Base-by-base conservation (phyloP, 108 stramenopile genomes). In the Schizochytrium sp. region DNA sequence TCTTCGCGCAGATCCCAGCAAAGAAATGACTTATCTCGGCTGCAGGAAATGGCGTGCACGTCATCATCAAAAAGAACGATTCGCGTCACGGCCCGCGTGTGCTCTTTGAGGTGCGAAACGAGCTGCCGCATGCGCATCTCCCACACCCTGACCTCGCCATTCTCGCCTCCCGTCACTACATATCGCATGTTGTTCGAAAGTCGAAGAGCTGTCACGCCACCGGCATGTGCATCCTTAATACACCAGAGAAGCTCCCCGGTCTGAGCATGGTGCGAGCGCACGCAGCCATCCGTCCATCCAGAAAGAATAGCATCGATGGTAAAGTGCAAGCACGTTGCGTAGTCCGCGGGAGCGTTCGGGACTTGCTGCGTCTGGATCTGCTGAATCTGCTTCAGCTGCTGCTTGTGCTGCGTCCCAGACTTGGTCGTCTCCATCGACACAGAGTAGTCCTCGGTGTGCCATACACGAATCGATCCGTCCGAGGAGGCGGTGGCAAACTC, bases 131-230 rank as follows among this genome's bases (percentile, higher is more conserved):
- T 90, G 18, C 94, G 92, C 88, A 95, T 60, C 59, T 95, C 94
- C 95, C 95, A 95, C 21, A 95, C 92, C 8, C 95, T 89, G 25
- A 95, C 92, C 58, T 91, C 94, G 21, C 95, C 95, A 48, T 90
- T 89, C 44, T 44, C 58, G 10, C 94, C 95, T 5, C 95, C 95
- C 1, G 92, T 90, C 5, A 95, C 25, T 47, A 93, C 48, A 57
- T 93, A 95, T 19, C 95, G 92, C 60, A 87, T 58, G 83, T 95
- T 95, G 90, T 92, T 87, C 43, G 89, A 87, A 44, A 94, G 45
- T 10, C 29, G 43, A 44, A 94, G 59, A 55, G 93, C 91, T 5
- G 94, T 90, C 44, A 94, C 93, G 34, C 94, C 94, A 16, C 72
- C 91, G 3, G 72, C 57, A 87, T 95, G 95, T 6, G 95, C 94